A percentile compares a stretch with the other conserved stretches of the same genome.
These are phyloP conservation scores for Backusella psychrophila DNA, from an alignment of 192 early-diverging fungal species.

Conservation along the genomic window DNA sequence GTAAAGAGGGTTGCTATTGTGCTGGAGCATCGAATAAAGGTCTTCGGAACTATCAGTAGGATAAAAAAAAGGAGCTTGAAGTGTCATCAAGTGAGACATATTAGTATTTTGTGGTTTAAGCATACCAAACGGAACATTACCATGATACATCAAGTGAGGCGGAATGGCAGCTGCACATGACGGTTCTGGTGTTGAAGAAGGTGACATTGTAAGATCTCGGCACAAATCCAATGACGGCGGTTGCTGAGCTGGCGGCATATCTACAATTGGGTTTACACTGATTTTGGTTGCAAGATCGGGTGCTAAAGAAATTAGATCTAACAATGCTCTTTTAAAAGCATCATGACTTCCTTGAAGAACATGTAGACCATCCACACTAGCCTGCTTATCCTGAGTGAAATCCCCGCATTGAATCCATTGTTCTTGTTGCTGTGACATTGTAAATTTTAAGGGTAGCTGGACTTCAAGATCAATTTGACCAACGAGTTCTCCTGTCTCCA, in stretches of 20 bases:
- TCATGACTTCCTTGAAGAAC: conserved; percentile 45
- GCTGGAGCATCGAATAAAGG: conserved; percentile 4
- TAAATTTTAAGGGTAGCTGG: conserved; percentile 11
- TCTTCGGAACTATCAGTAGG: conserved; percentile 9
- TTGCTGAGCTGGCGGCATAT: neutral
- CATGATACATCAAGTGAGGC: neutral
- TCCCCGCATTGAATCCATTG: conserved; percentile 60
- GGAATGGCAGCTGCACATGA: neutral
- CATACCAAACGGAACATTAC: neutral
- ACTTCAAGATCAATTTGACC: conserved; percentile 19
- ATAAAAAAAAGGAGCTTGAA: conserved; percentile 30
- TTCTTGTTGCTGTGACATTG: conserved; percentile 28
- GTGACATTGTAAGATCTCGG: conserved; percentile 30
- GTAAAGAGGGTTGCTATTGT: neutral
- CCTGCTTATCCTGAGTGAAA: conserved; percentile 61
- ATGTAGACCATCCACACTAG: conserved; percentile 43
- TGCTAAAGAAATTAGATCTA: conserved; percentile 16
- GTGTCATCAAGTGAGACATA: conserved; percentile 18
- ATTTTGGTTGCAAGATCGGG: conserved; percentile 20
- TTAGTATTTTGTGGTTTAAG: neutral
- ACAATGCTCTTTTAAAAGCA: conserved; percentile 14
- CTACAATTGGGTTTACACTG: conserved; percentile 15
- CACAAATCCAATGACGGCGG: conserved; percentile 19
- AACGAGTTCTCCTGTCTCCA: conserved; percentile 15
- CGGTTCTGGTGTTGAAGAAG: conserved; percentile 32